Evolutionary conservation across 495 filamentous ascomycete species (phyloP).

Genomic region (Trichoderma parareesei): DNA sequence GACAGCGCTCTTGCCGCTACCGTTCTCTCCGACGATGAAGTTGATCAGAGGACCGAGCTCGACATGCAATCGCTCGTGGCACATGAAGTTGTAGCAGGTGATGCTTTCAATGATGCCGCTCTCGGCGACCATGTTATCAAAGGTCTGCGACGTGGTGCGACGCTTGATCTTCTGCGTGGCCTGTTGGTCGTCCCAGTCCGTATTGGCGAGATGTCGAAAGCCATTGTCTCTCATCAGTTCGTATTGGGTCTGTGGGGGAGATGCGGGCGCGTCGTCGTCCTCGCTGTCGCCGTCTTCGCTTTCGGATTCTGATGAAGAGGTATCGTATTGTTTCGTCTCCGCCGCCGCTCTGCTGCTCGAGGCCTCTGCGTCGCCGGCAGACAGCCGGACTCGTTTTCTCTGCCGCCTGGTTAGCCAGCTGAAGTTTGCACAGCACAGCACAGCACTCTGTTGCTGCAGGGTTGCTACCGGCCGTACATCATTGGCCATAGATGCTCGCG

Average conservation of each 20-base stretch:
- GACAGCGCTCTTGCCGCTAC: slow-evolving; percentile 96
- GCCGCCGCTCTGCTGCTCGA: slow-evolving; percentile 17
- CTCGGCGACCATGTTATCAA: slow-evolving; percentile 69
- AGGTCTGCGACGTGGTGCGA: slow-evolving; percentile 39
- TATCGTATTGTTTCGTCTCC: slow-evolving; percentile 15
- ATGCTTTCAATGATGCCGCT: slow-evolving; percentile 77
- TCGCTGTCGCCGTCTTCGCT: slow-evolving; percentile 27
- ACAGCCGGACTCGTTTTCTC: slow-evolving; percentile 39
- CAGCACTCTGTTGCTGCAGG: neutral
- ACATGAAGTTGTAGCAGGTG: slow-evolving; percentile 90
- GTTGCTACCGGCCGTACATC: neutral
- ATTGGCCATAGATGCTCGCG: neutral
- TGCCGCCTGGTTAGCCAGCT: slow-evolving; percentile 17
- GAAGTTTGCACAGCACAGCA: neutral
- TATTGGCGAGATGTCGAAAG: slow-evolving; percentile 44
- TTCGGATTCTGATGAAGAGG: slow-evolving; percentile 17
- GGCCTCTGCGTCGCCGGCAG: slow-evolving; percentile 11
- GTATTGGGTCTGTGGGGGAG: slow-evolving; percentile 40
- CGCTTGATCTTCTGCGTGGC: slow-evolving; percentile 62
- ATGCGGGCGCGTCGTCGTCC: slow-evolving; percentile 21
- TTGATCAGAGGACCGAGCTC: slow-evolving; percentile 88
- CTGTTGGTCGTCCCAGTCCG: slow-evolving; percentile 52
- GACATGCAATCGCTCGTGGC: slow-evolving; percentile 71
- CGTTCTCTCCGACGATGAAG: slow-evolving; percentile 96
- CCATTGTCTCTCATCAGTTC: slow-evolving; percentile 42